Evolutionary conservation across 768 basidiomycete species (phyloP).

Genomic region (Boletales sp.): DNA sequence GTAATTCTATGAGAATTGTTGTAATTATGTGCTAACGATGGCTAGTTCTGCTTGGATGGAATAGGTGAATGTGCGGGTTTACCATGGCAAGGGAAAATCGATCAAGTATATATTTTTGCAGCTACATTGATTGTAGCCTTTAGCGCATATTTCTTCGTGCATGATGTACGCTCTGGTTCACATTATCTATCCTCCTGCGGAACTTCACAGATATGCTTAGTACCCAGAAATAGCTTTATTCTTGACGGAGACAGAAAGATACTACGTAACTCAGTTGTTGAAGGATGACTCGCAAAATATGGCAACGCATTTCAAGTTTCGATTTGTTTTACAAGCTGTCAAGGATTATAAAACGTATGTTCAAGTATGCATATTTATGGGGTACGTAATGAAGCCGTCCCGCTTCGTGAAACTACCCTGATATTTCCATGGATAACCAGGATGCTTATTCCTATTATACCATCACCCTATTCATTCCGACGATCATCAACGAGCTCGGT

Average conservation of each 20-base stretch:
- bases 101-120: background rate
- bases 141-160: conserved; percentile 42
- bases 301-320: conserved; percentile 40
- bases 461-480: conserved; percentile 46
- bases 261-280: conserved; percentile 37
- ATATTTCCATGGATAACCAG: conserved; percentile 17
- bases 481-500: conserved; percentile 46
- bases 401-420: background rate
- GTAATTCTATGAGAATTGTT: conserved; percentile 1
- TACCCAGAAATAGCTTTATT: conserved; percentile 56
- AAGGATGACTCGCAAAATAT: conserved; percentile 41
- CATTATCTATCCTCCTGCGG: background rate
- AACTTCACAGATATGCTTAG: conserved; percentile 5
- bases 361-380: conserved; percentile 35
- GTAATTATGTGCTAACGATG: conserved; percentile 1
- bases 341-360: conserved; percentile 40
- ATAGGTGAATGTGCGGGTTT: conserved; percentile 7
- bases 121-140: conserved; percentile 17
- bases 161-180: conserved; percentile 38
- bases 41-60: conserved; percentile 31
- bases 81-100: background rate
- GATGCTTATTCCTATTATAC: conserved; percentile 43
- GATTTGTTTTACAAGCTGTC: conserved; percentile 47
- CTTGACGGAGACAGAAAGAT: conserved; percentile 41
- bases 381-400: conserved; percentile 19